Conservation (phyloP, 108 stramenopile species). For the Halocafeteria seosinensis region DNA sequence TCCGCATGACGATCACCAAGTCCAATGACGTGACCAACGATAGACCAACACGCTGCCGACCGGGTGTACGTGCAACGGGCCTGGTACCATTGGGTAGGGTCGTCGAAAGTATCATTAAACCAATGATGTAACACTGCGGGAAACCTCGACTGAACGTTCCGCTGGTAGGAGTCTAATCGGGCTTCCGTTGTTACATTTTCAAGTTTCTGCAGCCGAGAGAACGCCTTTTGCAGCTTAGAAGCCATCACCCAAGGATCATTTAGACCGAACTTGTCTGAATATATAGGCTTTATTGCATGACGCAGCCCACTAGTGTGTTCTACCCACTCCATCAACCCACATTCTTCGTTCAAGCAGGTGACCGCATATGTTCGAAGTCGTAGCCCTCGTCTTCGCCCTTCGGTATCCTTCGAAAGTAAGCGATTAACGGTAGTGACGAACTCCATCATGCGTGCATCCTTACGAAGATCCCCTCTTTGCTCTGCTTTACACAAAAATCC, state of each 20-base stretch:
- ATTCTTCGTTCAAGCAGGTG: slow-evolving; percentile 85
- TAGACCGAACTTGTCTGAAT: slow-evolving; percentile 46
- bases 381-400: slow-evolving; percentile 38
- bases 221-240: slow-evolving; percentile 32
- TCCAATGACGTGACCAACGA: slow-evolving; percentile 87
- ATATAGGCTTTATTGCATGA: slow-evolving; percentile 44
- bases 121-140: slow-evolving; percentile 82
- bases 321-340: slow-evolving; percentile 95
- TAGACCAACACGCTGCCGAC: slow-evolving; percentile 72
- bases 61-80: slow-evolving; percentile 75
- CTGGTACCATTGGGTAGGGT: slow-evolving; percentile 86
- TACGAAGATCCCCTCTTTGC: slow-evolving; percentile 84
- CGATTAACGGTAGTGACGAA: slow-evolving; percentile 86
- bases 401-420: slow-evolving; percentile 45
- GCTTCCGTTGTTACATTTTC: slow-evolving; percentile 44
- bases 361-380: slow-evolving; percentile 85
- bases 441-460: slow-evolving; percentile 96
- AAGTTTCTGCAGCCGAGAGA: slow-evolving; percentile 37
- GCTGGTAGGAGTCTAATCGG: slow-evolving; percentile 47
- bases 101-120: slow-evolving; percentile 76
- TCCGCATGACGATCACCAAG: slow-evolving; percentile 94
- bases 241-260: slow-evolving; percentile 41
- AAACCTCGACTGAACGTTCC: slow-evolving; percentile 37
- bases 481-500: slow-evolving; percentile 94
- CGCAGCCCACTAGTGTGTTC: slow-evolving; percentile 64